Base-by-base conservation (phyloP, 2,329 filamentous ascomycete species). In the Scedosporium boydii region DNA sequence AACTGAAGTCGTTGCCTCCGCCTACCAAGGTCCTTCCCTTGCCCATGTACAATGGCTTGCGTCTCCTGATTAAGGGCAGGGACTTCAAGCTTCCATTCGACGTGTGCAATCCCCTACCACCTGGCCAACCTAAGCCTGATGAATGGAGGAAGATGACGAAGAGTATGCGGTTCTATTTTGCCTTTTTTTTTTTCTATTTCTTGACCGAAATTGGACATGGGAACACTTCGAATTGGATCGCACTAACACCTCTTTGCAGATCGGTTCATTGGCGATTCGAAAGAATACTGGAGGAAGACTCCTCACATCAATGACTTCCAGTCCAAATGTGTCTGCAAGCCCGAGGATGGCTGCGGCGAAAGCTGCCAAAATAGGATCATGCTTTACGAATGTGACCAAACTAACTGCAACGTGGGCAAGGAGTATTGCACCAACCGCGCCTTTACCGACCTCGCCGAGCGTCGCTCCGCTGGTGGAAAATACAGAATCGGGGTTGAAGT, bases 401-500 rank as follows among this genome's bases (percentile, higher is more conserved):
- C 83, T 63, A 99, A 97, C 73, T 99, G 95, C 78, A 89, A 87
- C 63, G 78, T 93, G 16, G 88, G 89, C 48, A 80, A 84, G n/a
- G 82, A 85, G 21, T 71, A 80, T 58, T 99, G 95, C 74, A 86
- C 85, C 27, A 99, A 99, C 72, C 90, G 95, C 29, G 88, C 89
- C 23, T 99, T 99, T 74, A 87, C 90, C 34, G 85, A 89, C 65
- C 80, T 99, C 48, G 86, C 86, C 42, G 83, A 86, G 64, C 87
- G 95, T 60, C 86, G 85, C 55, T 89, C 90, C 70, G 85, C 81
- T 64, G 91, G 91, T 34, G 91, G 91, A 66, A 90, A 91, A 67
- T 99, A 91, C 71, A 88, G 95, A 68, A 87, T 96, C 64, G 95
- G 95, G 57, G 93, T 99, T 7, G 95, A 99, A 73, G 93, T 98